phyloP scores from a whole-genome alignment of 148 eudicot genomes.

The Rhododendron molle region DNA sequence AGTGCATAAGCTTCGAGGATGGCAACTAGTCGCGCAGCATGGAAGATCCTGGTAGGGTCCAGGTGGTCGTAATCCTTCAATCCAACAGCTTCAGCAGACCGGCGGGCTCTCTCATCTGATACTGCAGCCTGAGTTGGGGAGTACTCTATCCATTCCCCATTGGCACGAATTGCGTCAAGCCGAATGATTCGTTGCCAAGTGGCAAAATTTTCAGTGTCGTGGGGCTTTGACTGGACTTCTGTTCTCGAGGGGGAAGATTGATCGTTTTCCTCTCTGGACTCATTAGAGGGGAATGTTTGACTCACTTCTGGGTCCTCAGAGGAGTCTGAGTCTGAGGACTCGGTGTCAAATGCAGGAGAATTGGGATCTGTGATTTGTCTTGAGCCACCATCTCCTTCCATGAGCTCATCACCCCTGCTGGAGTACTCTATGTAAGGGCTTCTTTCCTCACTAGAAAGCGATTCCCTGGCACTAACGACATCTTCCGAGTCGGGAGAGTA shows the following conservation, averaged over 20 bases:
- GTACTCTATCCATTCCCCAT: constrained; percentile 72
- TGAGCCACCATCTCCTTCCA: constrained; percentile 42
- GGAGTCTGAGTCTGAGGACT: constrained; percentile 69
- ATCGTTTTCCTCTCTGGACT: constrained; percentile 37
- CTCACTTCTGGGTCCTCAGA: constrained; percentile 67
- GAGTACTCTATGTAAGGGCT: constrained; percentile 45
- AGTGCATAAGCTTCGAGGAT: constrained; percentile 94
- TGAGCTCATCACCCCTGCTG: constrained; percentile 28
- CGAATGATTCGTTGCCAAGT: constrained; percentile 97
- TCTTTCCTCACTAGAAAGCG: constrained; percentile 70
- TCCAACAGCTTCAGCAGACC: constrained; percentile 71
- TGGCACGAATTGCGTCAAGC: constrained; percentile 87
- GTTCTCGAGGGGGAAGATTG: constrained; percentile 40
- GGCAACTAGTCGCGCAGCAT: constrained; percentile 88
- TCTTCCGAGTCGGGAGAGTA: constrained; percentile 75
- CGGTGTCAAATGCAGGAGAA: constrained; percentile 45
- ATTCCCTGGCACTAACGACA: constrained; percentile 71
- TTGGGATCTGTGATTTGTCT: constrained; percentile 29
- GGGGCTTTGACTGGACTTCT: constrained; percentile 32
- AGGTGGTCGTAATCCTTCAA: constrained; percentile 85
- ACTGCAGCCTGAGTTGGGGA: constrained; percentile 65
- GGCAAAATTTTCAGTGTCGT: constrained; percentile 61
- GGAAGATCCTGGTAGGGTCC: constrained; percentile 67
- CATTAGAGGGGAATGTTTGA: constrained; percentile 42
- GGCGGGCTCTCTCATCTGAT: constrained; percentile 54